Conservation (phyloP, 768 basidiomycete species). For the Boletellus sp. region DNA sequence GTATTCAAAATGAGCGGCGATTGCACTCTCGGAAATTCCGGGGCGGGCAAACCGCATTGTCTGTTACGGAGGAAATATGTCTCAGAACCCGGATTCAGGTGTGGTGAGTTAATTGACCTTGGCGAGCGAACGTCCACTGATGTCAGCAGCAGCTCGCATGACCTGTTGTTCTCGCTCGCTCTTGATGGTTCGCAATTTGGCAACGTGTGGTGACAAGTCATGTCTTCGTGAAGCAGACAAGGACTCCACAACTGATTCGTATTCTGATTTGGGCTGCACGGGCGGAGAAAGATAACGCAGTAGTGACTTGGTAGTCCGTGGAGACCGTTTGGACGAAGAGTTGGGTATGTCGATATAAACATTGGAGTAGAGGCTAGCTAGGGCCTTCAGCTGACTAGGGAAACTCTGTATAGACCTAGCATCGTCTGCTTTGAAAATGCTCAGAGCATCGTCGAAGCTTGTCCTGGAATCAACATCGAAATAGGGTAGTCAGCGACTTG, state of each 20-base stretch:
- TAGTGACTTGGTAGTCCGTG: constrained; percentile 48
- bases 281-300: constrained; percentile 45
- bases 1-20: constrained; percentile 89
- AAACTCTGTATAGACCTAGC: constrained; percentile 57
- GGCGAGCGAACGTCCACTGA: constrained; percentile 82
- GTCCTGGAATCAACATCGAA: constrained; percentile 45
- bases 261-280: constrained; percentile 37
- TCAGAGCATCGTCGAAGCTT: constrained; percentile 57
- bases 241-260: constrained; percentile 53
- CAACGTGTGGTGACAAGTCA: constrained; percentile 66
- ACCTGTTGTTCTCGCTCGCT: constrained; percentile 69
- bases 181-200: constrained; percentile 73
- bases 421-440: constrained; percentile 76
- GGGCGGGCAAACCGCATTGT: constrained; percentile 76
- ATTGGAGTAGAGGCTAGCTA: constrained; percentile 46
- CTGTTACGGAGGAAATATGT: constrained; percentile 34
- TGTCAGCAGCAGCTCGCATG: constrained; percentile 83
- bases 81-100: background rate
- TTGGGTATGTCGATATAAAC: constrained; percentile 52
- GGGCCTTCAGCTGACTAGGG: constrained; percentile 52
- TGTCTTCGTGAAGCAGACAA: constrained; percentile 44
- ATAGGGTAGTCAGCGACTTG: background rate
- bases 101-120: constrained; percentile 48
- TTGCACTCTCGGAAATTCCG: constrained; percentile 53
- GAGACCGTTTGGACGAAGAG: constrained; percentile 36